These are phyloP conservation scores for Amaranthus hypochondriacus DNA, from an alignment of 148 eudicot species.

Conservation along the genomic window DNA sequence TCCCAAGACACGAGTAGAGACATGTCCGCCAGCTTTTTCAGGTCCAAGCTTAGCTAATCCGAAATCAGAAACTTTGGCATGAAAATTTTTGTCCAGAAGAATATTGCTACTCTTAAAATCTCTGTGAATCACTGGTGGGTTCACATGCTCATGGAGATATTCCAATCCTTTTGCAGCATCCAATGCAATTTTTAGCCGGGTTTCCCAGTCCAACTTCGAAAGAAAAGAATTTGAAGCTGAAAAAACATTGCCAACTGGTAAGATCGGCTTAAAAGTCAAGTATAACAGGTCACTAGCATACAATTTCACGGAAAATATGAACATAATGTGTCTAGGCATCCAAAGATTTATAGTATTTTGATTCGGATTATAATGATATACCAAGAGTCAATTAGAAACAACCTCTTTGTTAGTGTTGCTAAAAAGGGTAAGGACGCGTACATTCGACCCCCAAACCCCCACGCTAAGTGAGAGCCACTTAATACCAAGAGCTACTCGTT, in stretches of 20 bases:
- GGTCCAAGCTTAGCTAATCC: slow-evolving; percentile 97
- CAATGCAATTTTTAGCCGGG: slow-evolving; percentile 69
- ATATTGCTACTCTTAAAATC: slow-evolving; percentile 97
- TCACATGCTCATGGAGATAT: slow-evolving; percentile 90
- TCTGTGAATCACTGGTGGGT: slow-evolving; percentile 91
- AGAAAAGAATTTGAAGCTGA: slow-evolving; percentile 53
- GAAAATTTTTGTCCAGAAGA: slow-evolving; percentile 72
- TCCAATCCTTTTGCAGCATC: slow-evolving; percentile 97
- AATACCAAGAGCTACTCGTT: no score
- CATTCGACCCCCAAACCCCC: no score
- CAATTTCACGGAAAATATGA: no score
- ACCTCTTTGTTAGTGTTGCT: no score
- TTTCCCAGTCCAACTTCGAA: slow-evolving; percentile 72
- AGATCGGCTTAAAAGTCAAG: background rate
- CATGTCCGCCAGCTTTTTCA: slow-evolving; percentile 91
- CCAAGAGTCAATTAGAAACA: no score
- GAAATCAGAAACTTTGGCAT: slow-evolving; percentile 95
- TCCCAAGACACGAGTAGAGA: slow-evolving; percentile 89
- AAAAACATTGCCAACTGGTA: slow-evolving; percentile 3
- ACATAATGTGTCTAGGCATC: no score
- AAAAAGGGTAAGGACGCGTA: no score
- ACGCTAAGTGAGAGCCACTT: no score
- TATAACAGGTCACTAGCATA: background rate
- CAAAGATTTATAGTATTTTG: no score
- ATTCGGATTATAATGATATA: no score